phyloP scores from a whole-genome alignment of 2,329 filamentous ascomycete species.

The Fusarium anthophilum region DNA sequence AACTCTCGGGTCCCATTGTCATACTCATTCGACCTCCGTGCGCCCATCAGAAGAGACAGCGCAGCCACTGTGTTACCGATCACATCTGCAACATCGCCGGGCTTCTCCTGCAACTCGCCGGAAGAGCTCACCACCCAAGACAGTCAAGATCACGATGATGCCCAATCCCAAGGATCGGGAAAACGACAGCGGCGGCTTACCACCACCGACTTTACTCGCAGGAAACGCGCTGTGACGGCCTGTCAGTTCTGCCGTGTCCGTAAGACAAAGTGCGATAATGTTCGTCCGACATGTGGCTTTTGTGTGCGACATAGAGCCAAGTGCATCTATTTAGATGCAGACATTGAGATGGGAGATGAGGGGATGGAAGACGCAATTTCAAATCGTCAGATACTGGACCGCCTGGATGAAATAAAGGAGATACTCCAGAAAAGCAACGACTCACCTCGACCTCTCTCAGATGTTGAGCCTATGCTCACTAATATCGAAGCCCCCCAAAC shows the following conservation, averaged over 20 bases:
- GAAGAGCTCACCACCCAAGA: not conserved
- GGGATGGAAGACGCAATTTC: not conserved
- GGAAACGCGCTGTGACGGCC: slow-evolving; percentile 14
- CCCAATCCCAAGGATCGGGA: not conserved
- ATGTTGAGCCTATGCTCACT: not conserved
- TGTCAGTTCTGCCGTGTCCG: slow-evolving; percentile 30
- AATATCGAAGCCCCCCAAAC: not conserved
- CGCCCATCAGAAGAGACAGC: not conserved
- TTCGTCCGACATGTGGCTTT: slow-evolving; percentile 14
- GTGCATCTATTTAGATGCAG: slow-evolving; percentile 2
- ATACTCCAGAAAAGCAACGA: not conserved
- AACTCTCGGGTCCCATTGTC: not conserved
- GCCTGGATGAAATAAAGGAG: slow-evolving; percentile 9
- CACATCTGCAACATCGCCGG: not conserved
- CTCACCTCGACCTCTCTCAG: not conserved
- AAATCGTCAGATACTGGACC: not conserved
- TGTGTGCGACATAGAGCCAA: slow-evolving; percentile 15
- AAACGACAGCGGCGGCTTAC: not conserved
- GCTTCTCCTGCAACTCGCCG: not conserved
- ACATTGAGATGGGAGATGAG: not conserved
- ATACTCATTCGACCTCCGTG: not conserved
- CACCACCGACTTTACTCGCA: slow-evolving; percentile 7
- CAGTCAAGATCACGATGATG: not conserved
- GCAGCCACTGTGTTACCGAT: not conserved
- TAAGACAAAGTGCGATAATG: slow-evolving; percentile 29